Conservation (phyloP, 148 eudicot species). For the Silene uniflora region DNA sequence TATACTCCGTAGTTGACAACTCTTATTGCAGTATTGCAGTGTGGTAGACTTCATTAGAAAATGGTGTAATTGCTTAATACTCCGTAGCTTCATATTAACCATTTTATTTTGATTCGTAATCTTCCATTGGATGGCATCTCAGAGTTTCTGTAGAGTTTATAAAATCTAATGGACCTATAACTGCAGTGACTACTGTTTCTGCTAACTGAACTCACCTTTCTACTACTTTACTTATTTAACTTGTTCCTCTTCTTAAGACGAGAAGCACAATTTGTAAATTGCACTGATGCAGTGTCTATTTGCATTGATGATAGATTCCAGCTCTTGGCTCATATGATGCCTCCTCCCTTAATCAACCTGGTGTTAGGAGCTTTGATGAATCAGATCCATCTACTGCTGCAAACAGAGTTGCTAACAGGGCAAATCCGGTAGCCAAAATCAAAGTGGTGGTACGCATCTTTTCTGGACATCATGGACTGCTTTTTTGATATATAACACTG, state of each 20-base stretch:
- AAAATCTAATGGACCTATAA: not conserved
- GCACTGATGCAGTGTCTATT: constrained; percentile 2
- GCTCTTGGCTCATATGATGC: constrained; percentile 37
- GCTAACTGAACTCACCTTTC: not conserved
- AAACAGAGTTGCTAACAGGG: constrained; percentile 41
- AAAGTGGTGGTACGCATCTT: constrained; percentile 72
- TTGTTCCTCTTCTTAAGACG: not conserved
- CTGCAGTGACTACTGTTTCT: not conserved
- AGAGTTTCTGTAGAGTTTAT: not conserved
- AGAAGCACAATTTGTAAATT: not conserved
- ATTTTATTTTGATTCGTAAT: not conserved
- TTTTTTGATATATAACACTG: not conserved
- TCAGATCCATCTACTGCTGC: constrained; percentile 33
- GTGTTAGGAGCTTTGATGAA: constrained; percentile 43
- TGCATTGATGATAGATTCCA: constrained; percentile 35
- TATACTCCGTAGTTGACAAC: not conserved
- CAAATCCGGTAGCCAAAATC: constrained; percentile 65
- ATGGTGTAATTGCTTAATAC: not conserved
- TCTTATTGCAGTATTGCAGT: not conserved
- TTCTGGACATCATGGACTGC: not conserved
- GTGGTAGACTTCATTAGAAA: not conserved
- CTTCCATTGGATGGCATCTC: not conserved
- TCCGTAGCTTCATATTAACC: not conserved
- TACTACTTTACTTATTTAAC: not conserved
- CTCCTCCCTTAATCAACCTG: constrained; percentile 31